Evolutionary conservation across 2,329 filamentous ascomycete genomes (phyloP).

Genomic region (Ceratocystis huliohia): DNA sequence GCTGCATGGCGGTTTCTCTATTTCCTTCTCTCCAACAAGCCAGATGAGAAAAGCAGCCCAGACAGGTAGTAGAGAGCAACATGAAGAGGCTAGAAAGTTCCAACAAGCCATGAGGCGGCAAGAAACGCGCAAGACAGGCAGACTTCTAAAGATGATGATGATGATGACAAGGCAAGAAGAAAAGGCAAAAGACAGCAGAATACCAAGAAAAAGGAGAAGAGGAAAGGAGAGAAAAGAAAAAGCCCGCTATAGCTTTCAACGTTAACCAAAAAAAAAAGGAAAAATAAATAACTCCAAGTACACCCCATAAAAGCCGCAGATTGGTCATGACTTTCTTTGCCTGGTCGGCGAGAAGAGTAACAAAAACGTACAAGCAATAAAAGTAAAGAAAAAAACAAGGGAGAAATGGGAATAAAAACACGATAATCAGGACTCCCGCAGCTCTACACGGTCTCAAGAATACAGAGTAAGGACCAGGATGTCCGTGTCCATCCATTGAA

Average conservation of each 20-base stretch:
- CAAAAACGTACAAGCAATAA: neutral
- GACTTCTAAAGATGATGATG: neutral
- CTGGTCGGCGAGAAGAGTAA: neutral
- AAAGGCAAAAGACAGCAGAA: neutral
- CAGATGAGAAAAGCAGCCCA: neutral
- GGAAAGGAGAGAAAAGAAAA: neutral
- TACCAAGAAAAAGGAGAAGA: neutral
- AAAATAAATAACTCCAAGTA: neutral
- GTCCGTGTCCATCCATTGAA: neutral
- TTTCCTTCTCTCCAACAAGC: neutral
- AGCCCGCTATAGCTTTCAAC: neutral
- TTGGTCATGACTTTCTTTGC: constrained; percentile 2
- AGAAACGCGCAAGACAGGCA: neutral
- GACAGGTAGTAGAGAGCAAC: neutral
- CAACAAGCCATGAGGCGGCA: neutral
- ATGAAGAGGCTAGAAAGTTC: neutral
- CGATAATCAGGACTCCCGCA: neutral
- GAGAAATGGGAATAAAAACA: neutral
- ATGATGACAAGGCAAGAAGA: neutral
- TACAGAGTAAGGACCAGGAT: neutral
- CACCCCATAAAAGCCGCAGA: constrained; percentile 1
- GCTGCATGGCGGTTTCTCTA: neutral
- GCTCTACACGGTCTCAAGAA: neutral
- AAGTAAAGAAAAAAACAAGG: neutral
- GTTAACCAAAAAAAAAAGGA: neutral